Evolutionary conservation across 306 rosid species (phyloP), one percentile per base, ranked within the genome.

Genomic region (Alnus glutinosa): DNA sequence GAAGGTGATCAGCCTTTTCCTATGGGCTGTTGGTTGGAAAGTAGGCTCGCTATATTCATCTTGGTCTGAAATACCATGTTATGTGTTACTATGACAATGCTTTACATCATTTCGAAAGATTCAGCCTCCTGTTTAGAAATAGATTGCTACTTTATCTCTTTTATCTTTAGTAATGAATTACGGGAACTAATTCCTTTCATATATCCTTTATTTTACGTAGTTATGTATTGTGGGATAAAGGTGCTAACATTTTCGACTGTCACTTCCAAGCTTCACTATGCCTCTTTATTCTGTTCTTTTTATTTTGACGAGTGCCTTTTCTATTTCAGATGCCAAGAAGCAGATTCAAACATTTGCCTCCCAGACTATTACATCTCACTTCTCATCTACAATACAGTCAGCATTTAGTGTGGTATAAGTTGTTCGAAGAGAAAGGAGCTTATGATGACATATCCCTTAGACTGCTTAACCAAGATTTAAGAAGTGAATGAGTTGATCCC

Each of bases 341-440:
- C 98, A 94, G 91, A 78, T 94, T 84, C 97, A 92, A 83, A 90
- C 90, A 80, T 94, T 85, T 76, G 98, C 98, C 49, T 67, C 97
- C 59, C 97, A 89, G 82, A 94, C 92, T 30, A 77, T 94, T 63
- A 96, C 98, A 67, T 68, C 92, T 12, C 94, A 87, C 81, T 71
- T 94, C 83, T 74, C 98, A 23, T 92, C 98, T 32, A 87, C 98
- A 64, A 47, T 94, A 48, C 97, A 92, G 76, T 90, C 97, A 55
- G 94, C 94, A 59, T 92, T 94, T 75, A 94, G 87, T 72, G 93
- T 90, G 14, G 93, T 94, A 77, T 94, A 85, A 93, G 66, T 71
- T 67, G 47, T 48, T 77, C 46, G 16, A 42, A 12, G 8, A 44
- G 14, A n/a, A 68, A 42, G 18, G 49, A 68, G 52, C 52, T 8